phyloP scores from a whole-genome alignment of 169 alveolate species.

The Toxoplasma gondii region DNA sequence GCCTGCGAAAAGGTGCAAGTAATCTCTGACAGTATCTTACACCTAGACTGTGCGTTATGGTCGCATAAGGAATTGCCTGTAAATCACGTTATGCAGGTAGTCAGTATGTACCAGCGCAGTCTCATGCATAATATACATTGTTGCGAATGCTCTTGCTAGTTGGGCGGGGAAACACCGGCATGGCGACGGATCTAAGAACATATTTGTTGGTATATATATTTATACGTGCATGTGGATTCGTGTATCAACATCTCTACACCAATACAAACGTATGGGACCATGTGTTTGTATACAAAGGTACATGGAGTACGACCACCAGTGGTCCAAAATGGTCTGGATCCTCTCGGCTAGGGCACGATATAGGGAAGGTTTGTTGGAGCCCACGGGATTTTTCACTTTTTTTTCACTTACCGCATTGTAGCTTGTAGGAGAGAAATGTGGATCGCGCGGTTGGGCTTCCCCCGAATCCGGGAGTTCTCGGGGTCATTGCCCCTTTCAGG shows the following conservation, averaged over 20 bases:
- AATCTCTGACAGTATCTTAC: neutral
- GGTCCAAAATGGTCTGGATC: too few relatives aligned
- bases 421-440: conserved; percentile 3
- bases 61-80: neutral
- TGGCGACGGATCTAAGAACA: too few relatives aligned
- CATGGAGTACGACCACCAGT: too few relatives aligned
- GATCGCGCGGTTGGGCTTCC: conserved; percentile 30
- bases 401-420: conserved; percentile 5
- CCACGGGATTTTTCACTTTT: too few relatives aligned
- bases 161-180: too few relatives aligned
- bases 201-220: too few relatives aligned
- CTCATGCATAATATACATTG: too few relatives aligned
- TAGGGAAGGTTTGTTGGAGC: too few relatives aligned
- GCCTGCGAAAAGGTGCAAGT: neutral
- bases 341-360: too few relatives aligned
- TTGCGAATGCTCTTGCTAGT: too few relatives aligned
- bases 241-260: neutral
- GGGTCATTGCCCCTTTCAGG: conserved; percentile 12
- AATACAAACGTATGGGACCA: too few relatives aligned
- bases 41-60: neutral
- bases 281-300: too few relatives aligned
- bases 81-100: neutral
- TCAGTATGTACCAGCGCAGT: neutral
- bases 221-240: neutral
- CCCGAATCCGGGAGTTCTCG: conserved; percentile 21